phyloP scores from a whole-genome alignment of 805 yeast genomes.

The Pachysolen tannophilus region DNA sequence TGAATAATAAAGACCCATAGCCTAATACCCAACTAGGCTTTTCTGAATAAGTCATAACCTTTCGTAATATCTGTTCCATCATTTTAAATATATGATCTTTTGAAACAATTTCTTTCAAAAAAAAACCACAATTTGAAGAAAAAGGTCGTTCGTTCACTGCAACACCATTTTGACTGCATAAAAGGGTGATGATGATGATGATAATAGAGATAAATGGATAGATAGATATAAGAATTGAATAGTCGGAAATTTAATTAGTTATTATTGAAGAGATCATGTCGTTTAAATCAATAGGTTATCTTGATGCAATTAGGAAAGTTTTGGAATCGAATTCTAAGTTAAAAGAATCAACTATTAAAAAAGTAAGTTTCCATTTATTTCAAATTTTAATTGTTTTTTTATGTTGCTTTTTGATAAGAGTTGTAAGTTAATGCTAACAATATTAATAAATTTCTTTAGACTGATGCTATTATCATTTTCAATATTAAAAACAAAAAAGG shows the following conservation, averaged over 20 bases:
- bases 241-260: neutral
- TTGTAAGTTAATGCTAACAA: neutral
- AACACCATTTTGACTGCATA: too few relatives aligned
- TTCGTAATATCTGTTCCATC: too few relatives aligned
- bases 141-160: too few relatives aligned
- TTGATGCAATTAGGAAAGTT: slow-evolving; percentile 30
- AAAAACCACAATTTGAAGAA: too few relatives aligned
- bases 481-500: slow-evolving; percentile 58
- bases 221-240: too few relatives aligned
- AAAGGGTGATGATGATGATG: too few relatives aligned
- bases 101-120: too few relatives aligned
- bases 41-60: too few relatives aligned
- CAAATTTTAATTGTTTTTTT: too few relatives aligned
- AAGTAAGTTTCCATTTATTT: slow-evolving; percentile 15
- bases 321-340: slow-evolving; percentile 15
- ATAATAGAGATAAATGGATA: too few relatives aligned
- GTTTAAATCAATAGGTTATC: slow-evolving; percentile 34
- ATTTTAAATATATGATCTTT: too few relatives aligned
- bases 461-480: slow-evolving; percentile 58
- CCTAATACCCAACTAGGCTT: slow-evolving; percentile 75
- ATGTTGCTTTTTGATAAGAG: too few relatives aligned
- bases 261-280: neutral
- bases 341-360: slow-evolving; percentile 31
- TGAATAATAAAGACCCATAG: slow-evolving; percentile 82
- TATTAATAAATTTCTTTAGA: slow-evolving; percentile 19